These are phyloP conservation scores for Barnettozyma californica DNA, from an alignment of 805 yeast species.

Conservation along the genomic window DNA sequence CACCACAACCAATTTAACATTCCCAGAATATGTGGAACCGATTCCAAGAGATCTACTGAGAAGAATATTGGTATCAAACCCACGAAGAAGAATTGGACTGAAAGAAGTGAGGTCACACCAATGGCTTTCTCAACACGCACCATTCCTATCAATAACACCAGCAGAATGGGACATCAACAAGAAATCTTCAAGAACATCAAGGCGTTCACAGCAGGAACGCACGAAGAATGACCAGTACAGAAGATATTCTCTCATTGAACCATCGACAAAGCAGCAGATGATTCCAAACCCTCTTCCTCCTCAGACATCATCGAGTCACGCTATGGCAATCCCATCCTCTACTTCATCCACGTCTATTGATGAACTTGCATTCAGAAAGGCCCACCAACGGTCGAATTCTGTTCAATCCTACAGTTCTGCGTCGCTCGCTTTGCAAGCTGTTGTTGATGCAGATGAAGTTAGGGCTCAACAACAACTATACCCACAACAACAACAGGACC, in stretches of 20 bases:
- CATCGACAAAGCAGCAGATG: conserved; percentile 35
- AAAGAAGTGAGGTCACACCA: conserved; percentile 72
- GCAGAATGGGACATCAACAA: conserved; percentile 74
- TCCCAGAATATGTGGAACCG: conserved; percentile 90
- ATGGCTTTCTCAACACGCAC: conserved; percentile 84
- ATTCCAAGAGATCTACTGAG: conserved; percentile 87
- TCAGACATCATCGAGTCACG: conserved; percentile 61
- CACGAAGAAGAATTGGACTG: conserved; percentile 65
- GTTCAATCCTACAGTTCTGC: conserved; percentile 46
- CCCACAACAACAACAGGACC: background rate
- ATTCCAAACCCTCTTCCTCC: conserved; percentile 56
- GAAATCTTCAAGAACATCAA: conserved; percentile 12
- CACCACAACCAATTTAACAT: conserved; percentile 84
- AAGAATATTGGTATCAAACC: conserved; percentile 80
- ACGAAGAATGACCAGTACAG: conserved; percentile 21
- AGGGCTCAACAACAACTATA: conserved; percentile 14
- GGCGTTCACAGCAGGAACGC: conserved; percentile 16
- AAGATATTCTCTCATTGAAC: conserved; percentile 40
- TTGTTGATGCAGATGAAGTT: conserved; percentile 55
- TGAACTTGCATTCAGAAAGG: conserved; percentile 15
- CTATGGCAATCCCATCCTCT: conserved; percentile 41
- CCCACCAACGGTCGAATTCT: conserved; percentile 36
- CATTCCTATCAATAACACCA: conserved; percentile 78
- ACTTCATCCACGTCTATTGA: conserved; percentile 28
- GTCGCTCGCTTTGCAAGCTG: conserved; percentile 65